Percentiles rank a stretch among this genome's conserved stretches.
Conservation (phyloP, 1,284 basidiomycete species). For the Mycosarcoma maydis region DNA sequence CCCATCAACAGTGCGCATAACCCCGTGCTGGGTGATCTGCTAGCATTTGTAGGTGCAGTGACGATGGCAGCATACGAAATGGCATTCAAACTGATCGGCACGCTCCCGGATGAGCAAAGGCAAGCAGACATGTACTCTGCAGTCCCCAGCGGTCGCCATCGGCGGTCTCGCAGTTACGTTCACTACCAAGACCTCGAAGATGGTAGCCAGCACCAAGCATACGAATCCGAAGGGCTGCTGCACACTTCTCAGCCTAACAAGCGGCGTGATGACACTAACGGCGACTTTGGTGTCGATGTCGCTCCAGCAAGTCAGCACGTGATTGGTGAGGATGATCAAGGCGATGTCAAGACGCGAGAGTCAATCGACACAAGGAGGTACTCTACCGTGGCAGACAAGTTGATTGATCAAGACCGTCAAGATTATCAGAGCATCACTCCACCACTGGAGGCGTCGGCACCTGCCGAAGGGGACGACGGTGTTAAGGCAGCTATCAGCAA, state of each 20-base stretch:
- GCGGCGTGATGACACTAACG: not conserved
- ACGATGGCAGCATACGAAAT: conserved; percentile 66
- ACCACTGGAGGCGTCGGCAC: conserved; percentile 17
- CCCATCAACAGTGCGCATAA: conserved; percentile 36
- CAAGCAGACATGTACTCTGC: conserved; percentile 47
- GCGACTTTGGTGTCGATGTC: conserved; percentile 5
- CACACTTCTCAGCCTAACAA: conserved; percentile 1
- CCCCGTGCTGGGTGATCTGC: conserved; percentile 55
- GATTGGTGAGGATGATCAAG: conserved; percentile 19
- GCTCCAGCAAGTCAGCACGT: conserved; percentile 13
- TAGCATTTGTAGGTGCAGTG: conserved; percentile 61
- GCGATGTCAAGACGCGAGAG: conserved; percentile 6
- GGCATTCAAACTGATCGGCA: conserved; percentile 62
- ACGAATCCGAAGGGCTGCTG: conserved; percentile 36
- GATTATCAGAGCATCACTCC: conserved; percentile 41
- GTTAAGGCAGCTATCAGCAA: conserved; percentile 12
- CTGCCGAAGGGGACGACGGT: conserved; percentile 5
- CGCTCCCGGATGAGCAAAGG: conserved; percentile 56
- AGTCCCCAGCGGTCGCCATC: conserved; percentile 27
- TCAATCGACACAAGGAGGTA: not conserved
- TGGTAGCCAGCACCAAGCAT: not conserved
- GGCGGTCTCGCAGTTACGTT: conserved; percentile 44
- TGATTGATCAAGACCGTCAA: conserved; percentile 34
- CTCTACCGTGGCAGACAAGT: conserved; percentile 13
- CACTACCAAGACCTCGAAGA: conserved; percentile 16